A percentile compares a stretch with the other conserved stretches of the same genome.
Evolutionary conservation across 495 filamentous ascomycete genomes (phyloP).

Genomic region (Hyphodiscus hymeniophilus): DNA sequence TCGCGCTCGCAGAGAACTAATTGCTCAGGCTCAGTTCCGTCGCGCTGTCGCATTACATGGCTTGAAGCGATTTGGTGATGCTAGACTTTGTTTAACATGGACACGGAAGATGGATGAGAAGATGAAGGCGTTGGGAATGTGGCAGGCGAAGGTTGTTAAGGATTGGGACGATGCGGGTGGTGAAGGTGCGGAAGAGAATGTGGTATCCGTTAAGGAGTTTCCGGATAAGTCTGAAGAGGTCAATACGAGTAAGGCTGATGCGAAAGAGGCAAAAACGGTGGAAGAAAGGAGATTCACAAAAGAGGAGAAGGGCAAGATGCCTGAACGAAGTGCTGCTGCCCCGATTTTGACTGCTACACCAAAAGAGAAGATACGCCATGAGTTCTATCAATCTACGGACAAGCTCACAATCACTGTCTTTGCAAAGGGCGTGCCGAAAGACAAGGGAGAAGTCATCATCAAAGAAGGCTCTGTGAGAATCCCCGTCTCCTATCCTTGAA

Average conservation of each 20-base stretch:
- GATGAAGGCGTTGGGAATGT: constrained; percentile 55
- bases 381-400: constrained; percentile 69
- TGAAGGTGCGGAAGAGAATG: constrained; percentile 48
- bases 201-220: constrained; percentile 52
- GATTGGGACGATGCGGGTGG: constrained; percentile 42
- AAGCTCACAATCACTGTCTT: constrained; percentile 62
- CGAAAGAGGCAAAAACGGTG: constrained; percentile 25
- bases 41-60: constrained; percentile 67
- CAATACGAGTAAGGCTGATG: too few relatives aligned
- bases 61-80: constrained; percentile 66
- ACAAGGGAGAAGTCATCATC: constrained; percentile 13
- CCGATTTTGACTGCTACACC: constrained; percentile 29
- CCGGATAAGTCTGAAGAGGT: constrained; percentile 37
- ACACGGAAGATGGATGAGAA: constrained; percentile 50
- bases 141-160: constrained; percentile 48
- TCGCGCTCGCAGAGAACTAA: constrained; percentile 71
- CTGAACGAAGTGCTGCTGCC: background rate
- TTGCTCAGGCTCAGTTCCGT: constrained; percentile 73
- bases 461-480: constrained; percentile 16
- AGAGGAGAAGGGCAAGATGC: constrained; percentile 16
- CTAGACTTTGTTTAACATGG: constrained; percentile 61
- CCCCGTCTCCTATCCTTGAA: background rate
- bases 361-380: constrained; percentile 59
- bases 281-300: constrained; percentile 27
- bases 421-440: constrained; percentile 54